Evolutionary conservation across 2,329 filamentous ascomycete species (phyloP), one percentile per base, ranked within the genome.

Genomic region (Fusarium agapanthi): DNA sequence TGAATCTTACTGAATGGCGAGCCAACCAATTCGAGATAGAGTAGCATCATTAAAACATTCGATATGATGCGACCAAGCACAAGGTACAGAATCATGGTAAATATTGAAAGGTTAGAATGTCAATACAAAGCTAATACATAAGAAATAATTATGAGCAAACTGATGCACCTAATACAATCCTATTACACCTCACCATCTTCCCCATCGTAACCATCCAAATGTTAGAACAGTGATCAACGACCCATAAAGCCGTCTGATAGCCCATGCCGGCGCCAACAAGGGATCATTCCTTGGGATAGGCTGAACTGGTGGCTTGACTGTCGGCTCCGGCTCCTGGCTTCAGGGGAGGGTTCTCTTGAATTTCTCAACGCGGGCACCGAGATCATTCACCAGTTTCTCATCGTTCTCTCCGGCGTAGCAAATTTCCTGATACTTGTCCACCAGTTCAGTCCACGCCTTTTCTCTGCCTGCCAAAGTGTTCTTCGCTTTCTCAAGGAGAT

Each of bases 121-220:
- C 3, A 34, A 47, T 11, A 11, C 2, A 28, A 4, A 35, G 1
- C 20, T 26, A 9, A n/a, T 0, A 48, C 7, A 30, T 15, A 22
- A 8, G 5, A 56, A 47, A 11, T 3, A 13, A 28, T 11, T 35
- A 2, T 22, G 5, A 5, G 0, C 7, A n/a, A 22, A 28, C 40
- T 28, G 1, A 30, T 30, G 14, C 0, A 2, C 30, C 7, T 10
- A 2, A 1, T 2, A 2, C 0, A 5, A 37, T 0, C 16, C 32
- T 0, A 58, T 50, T 50, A 37, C 11, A 37, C 1, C 11, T 57
- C 12, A 50, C 2, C 32, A 1, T n/a, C 41, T 50, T 12, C 41
- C 32, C 55, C 55, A 58, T 6, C 55, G 55, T 15, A 58, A 12
- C 55, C 41, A 58, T 22, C 55, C 41, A 28, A 58, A 34, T 1